These are phyloP conservation scores for Apiotrichum montevideense DNA, from an alignment of 1,284 basidiomycete species.

Conservation along the genomic window DNA sequence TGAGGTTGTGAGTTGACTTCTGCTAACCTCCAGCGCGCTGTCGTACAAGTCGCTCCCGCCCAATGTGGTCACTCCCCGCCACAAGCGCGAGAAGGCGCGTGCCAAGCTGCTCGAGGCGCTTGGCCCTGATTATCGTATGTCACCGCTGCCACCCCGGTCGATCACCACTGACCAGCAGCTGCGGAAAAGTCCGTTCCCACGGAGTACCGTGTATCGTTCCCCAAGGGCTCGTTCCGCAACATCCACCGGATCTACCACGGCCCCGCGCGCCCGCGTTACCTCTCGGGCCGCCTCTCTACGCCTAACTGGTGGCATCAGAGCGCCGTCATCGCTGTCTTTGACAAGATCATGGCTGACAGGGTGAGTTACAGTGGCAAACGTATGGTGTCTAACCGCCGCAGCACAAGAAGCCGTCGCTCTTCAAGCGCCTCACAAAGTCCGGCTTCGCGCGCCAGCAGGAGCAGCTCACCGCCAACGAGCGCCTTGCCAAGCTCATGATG, in stretches of 20 bases:
- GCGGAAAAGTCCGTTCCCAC: slow-evolving; percentile 36
- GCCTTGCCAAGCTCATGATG: slow-evolving; percentile 74
- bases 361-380: slow-evolving; percentile 46
- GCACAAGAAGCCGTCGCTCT: slow-evolving; percentile 80
- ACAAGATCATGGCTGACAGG: slow-evolving; percentile 77
- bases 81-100: slow-evolving; percentile 76
- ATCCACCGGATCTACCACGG: slow-evolving; percentile 37
- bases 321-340: slow-evolving; percentile 80
- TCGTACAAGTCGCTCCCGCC: slow-evolving; percentile 71
- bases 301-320: slow-evolving; percentile 91
- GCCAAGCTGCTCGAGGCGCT: slow-evolving; percentile 70
- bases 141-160: no score
- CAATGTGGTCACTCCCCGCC: slow-evolving; percentile 71
- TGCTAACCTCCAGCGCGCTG: slow-evolving; percentile 36
- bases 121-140: slow-evolving; percentile 52
- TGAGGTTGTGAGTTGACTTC: neutral
- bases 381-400: slow-evolving; percentile 33
- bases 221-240: slow-evolving; percentile 59
- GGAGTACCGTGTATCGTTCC: slow-evolving; percentile 93
- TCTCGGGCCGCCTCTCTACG: slow-evolving; percentile 60
- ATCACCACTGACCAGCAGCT: neutral
- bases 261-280: slow-evolving; percentile 25
- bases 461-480: slow-evolving; percentile 68
- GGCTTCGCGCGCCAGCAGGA: slow-evolving; percentile 65
- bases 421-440: slow-evolving; percentile 70